These are phyloP conservation scores for Dictyostelium intermedium DNA, from an alignment of 78 protist species.

Conservation along the genomic window DNA sequence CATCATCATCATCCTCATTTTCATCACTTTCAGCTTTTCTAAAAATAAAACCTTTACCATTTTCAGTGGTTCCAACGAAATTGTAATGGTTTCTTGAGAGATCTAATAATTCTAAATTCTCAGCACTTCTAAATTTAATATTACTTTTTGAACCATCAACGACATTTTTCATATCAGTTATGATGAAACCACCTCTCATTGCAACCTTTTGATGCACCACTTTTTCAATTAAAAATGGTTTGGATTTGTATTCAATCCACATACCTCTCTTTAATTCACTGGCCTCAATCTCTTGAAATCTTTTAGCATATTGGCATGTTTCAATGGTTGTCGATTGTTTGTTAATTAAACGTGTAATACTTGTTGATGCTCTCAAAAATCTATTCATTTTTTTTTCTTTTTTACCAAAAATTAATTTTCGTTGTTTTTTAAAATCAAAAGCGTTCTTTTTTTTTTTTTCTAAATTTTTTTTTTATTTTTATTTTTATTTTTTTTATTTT, in stretches of 20 bases:
- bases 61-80: not conserved
- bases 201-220: conserved; percentile 63
- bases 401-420: no score
- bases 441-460: no score
- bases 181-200: conserved; percentile 77
- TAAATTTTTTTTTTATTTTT: no score
- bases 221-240: conserved; percentile 21
- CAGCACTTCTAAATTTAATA: conserved; percentile 69
- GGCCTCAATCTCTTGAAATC: conserved; percentile 65
- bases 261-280: conserved; percentile 50
- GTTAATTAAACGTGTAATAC: not conserved
- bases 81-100: not conserved
- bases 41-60: conserved; percentile 5
- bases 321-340: not conserved
- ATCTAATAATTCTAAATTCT: conserved; percentile 27
- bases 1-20: conserved; percentile 7
- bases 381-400: not conserved
- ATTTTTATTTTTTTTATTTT: no score
- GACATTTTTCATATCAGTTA: conserved; percentile 45
- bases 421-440: no score
- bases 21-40: not conserved
- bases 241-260: conserved; percentile 31
- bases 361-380: not conserved
- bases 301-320: not conserved
- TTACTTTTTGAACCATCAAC: conserved; percentile 40